Evolutionary conservation across 2,329 filamentous ascomycete genomes (phyloP), one percentile per base, ranked within the genome.

Genomic region (Mollisia scopiformis): DNA sequence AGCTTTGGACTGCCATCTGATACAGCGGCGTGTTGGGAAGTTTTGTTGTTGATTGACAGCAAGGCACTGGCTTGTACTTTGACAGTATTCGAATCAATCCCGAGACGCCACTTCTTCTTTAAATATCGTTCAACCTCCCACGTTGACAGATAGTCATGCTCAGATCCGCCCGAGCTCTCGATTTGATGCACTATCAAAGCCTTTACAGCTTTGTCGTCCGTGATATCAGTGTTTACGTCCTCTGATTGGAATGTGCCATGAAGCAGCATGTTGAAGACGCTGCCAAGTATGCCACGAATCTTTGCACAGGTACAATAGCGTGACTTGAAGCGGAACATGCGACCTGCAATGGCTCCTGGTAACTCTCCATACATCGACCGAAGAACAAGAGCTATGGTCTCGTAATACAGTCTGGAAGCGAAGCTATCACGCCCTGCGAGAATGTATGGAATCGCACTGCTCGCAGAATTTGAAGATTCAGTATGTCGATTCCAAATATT

Each of bases 331-430:
- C 63, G 56, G 37, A 63, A 62, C 30, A 67, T 61, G 6, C 27
- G 47, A 8, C 31, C 25, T n/a, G 61, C 61, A 31, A 53, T 53
- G 1, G 41, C 21, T 1, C 33, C 52, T 6, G 61, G 51, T 6
- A 27, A 31, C 6, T 57, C 57, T 6, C 59, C 61, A 14, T 35
- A 37, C 3, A 65, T 55, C 2, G 62, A 59, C 3, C 57, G 58
- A 5, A 61, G 50, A 1, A 28, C 51, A 1, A 58, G 51, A 39
- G 52, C 37, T 1, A 65, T 63, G 5, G 63, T 62, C 14, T 57
- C 51, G 51, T 63, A 69, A 39, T 64, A 67, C 23, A 67, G 65
- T 11, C 60, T 59, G 4, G 59, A 62, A 21, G 62, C 57, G 51
- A 67, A 67, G 19, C 50, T 60, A 23, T 65, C 58, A 8, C 63